These are phyloP conservation scores for Maudiozyma saulgeensis DNA, from an alignment of 805 yeast genomes.

Conservation along the genomic window DNA sequence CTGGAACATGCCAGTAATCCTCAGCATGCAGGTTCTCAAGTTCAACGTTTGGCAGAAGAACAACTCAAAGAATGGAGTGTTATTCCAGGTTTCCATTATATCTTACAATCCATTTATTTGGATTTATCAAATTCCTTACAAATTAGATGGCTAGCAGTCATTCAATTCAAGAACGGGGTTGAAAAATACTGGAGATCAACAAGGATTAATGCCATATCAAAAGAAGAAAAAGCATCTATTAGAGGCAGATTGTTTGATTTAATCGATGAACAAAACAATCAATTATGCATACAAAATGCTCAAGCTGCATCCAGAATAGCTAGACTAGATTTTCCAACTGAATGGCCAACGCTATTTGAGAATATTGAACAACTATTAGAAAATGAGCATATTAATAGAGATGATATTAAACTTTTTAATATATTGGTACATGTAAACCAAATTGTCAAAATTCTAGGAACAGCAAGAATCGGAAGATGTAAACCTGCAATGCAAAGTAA, in stretches of 20 bases:
- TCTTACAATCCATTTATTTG: slow-evolving; percentile 52
- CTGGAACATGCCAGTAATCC: slow-evolving; percentile 43
- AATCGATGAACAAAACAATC: slow-evolving; percentile 62
- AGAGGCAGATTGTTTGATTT: slow-evolving; percentile 47
- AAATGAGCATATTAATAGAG: slow-evolving; percentile 34
- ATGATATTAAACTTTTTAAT: slow-evolving; percentile 51
- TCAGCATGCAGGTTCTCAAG: slow-evolving; percentile 36
- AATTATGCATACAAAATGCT: slow-evolving; percentile 74
- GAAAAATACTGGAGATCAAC: slow-evolving; percentile 78
- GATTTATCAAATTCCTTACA: slow-evolving; percentile 52
- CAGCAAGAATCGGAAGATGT: slow-evolving; percentile 76
- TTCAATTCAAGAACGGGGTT: slow-evolving; percentile 79
- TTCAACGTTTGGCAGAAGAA: slow-evolving; percentile 57
- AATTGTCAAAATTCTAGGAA: slow-evolving; percentile 59
- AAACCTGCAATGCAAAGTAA: slow-evolving; percentile 68
- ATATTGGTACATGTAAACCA: slow-evolving; percentile 63
- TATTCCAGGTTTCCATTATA: slow-evolving; percentile 47
- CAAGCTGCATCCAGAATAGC: slow-evolving; percentile 71
- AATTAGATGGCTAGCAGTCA: slow-evolving; percentile 77
- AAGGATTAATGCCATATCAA: slow-evolving; percentile 42
- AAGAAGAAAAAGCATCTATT: slow-evolving; percentile 64
- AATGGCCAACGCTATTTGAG: slow-evolving; percentile 78
- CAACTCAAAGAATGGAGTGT: slow-evolving; percentile 64
- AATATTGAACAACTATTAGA: slow-evolving; percentile 41
- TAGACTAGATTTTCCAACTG: slow-evolving; percentile 74